Evolutionary conservation across 73 alveolate species (phyloP), one percentile per base, ranked within the genome.

Genomic region (Uronychia binucleata): DNA sequence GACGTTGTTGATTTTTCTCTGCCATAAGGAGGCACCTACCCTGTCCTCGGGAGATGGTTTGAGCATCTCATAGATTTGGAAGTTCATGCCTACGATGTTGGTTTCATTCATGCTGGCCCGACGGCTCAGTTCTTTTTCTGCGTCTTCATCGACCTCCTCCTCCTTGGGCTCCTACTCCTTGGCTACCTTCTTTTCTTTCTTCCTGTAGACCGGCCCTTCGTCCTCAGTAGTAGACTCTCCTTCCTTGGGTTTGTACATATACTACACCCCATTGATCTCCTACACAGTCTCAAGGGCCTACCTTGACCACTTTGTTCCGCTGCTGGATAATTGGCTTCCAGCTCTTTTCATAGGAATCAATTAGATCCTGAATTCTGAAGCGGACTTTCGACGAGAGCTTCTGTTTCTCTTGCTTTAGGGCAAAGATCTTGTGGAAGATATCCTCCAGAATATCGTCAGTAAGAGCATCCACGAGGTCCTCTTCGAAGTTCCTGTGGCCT

Each of bases 311-410:
- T 19, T 46, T 46, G 67, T 46, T 46, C 67, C 67, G 5, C n/a
- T 46, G 5, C n/a, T 19, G 5, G n/a, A 86, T 79, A 59, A 86
- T 59, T 1, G 57, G 75, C 74, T 60, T 86, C 92, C 92, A 86
- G 5, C 75, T 34, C 31, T 79, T 26, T 26, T 79, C 19, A 57
- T 86, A 86, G 1, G 27, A 28, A 31, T 86, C 92, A 58, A 86
- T 86, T 26, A 86, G 79, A 79, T 86, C 92, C 58, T 86, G 34
- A n/a, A 86, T 79, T 35, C 79, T 86, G 30, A 86, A 86, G 33
- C 75, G 79, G 59, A 86, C 33, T 79, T 85, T 86, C 25, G 77
- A 86, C 1, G 88, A 30, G 58, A 86, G 79, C n/a, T n/a, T n/a
- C 5, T 34, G 59, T 26, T 78, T 74, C 30, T 46, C 25, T 28